phyloP scores from a whole-genome alignment of 2,329 filamentous ascomycete species.

The Aspergillus arachidicola region DNA sequence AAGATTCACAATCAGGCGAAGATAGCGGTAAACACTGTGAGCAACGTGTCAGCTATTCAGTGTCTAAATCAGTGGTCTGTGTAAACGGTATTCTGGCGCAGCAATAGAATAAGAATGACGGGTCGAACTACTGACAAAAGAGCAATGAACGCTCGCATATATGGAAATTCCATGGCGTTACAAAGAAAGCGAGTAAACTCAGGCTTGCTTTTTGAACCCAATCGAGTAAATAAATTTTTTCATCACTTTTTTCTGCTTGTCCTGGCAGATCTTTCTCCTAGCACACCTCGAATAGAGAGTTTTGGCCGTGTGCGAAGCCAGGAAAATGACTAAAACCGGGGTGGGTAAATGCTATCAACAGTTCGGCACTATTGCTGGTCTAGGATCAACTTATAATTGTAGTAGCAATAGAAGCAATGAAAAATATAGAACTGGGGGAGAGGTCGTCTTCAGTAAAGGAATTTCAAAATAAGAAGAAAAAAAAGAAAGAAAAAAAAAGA shows the following conservation, averaged over 20 bases:
- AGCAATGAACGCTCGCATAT: constrained; percentile 43
- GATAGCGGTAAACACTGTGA: constrained; percentile 79
- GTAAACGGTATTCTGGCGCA: not conserved
- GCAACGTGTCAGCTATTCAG: not conserved
- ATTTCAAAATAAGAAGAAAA: constrained; percentile 9
- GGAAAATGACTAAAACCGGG: not conserved
- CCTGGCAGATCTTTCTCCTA: not conserved
- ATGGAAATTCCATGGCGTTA: constrained; percentile 39
- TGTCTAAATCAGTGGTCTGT: not conserved
- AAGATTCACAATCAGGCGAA: constrained; percentile 82
- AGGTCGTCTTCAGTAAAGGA: not conserved
- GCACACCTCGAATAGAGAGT: not conserved
- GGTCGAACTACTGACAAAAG: constrained; percentile 42
- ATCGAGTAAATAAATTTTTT: not conserved
- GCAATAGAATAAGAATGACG: not conserved
- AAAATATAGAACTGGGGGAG: not conserved
- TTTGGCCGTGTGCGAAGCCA: not conserved
- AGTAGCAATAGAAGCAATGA: not conserved
- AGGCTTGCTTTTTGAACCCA: constrained; percentile 1
- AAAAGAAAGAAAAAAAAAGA: constrained; percentile 12
- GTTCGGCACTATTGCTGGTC: not conserved
- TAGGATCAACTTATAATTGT: constrained; percentile 5
- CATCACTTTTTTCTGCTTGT: constrained; percentile 1
- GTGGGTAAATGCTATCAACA: not conserved
- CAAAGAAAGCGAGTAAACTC: constrained; percentile 5